These are phyloP conservation scores for Groenewaldozyma tartarivorans DNA, from an alignment of 805 yeast species.

Conservation along the genomic window DNA sequence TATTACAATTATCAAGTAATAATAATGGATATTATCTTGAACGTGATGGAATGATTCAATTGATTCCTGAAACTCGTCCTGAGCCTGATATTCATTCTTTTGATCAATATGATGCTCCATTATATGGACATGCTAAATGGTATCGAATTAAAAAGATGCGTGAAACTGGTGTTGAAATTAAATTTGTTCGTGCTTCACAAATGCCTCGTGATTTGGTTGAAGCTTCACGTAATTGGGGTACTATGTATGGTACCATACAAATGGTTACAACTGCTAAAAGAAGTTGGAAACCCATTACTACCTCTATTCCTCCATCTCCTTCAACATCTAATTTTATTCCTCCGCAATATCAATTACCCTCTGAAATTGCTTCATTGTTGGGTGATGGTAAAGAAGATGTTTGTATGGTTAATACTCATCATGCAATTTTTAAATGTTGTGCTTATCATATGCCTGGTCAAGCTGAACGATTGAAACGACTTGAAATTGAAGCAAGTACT, in stretches of 20 bases:
- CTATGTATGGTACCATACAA: not conserved
- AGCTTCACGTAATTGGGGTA: constrained; percentile 1
- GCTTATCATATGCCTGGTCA: constrained; percentile 3
- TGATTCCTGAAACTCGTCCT: constrained; percentile 7
- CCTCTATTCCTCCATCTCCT: not conserved
- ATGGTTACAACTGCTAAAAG: not conserved
- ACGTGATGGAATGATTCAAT: not conserved
- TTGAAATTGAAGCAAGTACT: constrained; percentile 17
- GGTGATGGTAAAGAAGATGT: not conserved
- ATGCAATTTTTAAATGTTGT: constrained; percentile 11
- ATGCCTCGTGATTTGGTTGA: not conserved
- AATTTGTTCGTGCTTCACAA: constrained; percentile 1
- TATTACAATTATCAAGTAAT: too few species aligned
- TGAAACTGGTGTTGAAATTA: not conserved
- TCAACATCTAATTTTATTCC: not conserved
- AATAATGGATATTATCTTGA: constrained; percentile 5
- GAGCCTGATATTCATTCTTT: constrained; percentile 11
- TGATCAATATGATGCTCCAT: constrained; percentile 10
- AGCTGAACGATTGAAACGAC: not conserved
- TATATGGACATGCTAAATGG: constrained; percentile 13
- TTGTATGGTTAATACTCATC: constrained; percentile 1
- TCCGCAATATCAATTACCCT: not conserved
- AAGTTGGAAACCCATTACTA: not conserved
- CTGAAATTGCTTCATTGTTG: not conserved
- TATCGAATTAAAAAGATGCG: constrained; percentile 11